phyloP scores from a whole-genome alignment of 441 rosid genomes.

The Aquilaria agallochum region DNA sequence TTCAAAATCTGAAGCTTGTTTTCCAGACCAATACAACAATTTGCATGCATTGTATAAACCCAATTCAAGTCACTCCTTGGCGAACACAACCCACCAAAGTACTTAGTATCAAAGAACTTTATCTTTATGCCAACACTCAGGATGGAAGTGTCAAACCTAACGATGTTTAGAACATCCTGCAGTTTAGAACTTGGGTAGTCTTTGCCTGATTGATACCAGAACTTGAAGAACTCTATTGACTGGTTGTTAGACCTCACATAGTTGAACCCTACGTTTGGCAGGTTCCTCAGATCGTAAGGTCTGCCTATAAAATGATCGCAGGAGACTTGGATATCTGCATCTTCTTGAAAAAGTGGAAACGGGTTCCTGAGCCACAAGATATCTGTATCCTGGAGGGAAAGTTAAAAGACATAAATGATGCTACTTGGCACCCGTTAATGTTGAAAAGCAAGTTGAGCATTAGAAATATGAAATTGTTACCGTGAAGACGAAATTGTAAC shows the following conservation, averaged over 20 bases:
- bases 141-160: conserved; percentile 42
- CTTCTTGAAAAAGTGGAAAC: conserved; percentile 64
- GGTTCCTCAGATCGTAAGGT: conserved; percentile 46
- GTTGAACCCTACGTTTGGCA: conserved; percentile 71
- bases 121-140: conserved; percentile 53
- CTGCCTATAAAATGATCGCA: conserved; percentile 65
- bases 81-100: conserved; percentile 84
- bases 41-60: no score
- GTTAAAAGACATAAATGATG: no score
- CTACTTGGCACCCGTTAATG: no score
- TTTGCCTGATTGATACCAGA: conserved; percentile 65
- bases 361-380: conserved; percentile 90
- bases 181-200: conserved; percentile 54
- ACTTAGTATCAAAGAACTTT: conserved; percentile 70
- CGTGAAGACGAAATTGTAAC: conserved; percentile 80
- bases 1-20: conserved; percentile 67
- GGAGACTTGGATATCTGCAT: conserved; percentile 68
- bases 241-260: conserved; percentile 66
- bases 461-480: conserved; percentile 28
- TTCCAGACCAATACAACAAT: conserved; percentile 38
- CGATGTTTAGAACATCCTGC: conserved; percentile 71
- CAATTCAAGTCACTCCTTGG: conserved; percentile 59
- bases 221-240: conserved; percentile 69
- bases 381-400: conserved; percentile 70
- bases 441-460: conserved; percentile 3